Percentiles rank a stretch among this genome's conserved stretches.
Evolutionary conservation across 306 rosid species (phyloP).

Genomic region (Dalbergia cochinchinensis): DNA sequence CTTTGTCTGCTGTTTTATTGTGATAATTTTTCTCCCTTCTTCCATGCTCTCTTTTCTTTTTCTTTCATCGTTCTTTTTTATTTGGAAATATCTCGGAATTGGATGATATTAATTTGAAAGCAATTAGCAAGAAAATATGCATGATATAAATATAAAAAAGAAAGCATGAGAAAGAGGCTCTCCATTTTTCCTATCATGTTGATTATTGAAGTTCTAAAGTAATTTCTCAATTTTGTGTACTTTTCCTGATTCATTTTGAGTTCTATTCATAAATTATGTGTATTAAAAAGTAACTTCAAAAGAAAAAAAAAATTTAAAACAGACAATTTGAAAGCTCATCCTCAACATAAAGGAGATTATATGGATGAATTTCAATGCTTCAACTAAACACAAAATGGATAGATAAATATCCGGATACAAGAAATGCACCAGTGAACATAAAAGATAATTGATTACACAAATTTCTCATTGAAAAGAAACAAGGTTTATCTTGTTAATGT

Average conservation of each 20-base stretch:
- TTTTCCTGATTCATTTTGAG: constrained; percentile 27
- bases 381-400: not conserved
- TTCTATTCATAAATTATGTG: not conserved
- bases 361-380: not conserved
- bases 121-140: constrained; percentile 22
- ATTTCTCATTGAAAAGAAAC: constrained; percentile 11
- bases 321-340: constrained; percentile 25
- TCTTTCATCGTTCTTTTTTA: constrained; percentile 11
- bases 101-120: constrained; percentile 28
- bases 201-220: constrained; percentile 12
- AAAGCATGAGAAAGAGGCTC: not conserved
- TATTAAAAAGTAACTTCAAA: constrained; percentile 1
- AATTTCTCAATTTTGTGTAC: constrained; percentile 27
- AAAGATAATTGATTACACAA: not conserved
- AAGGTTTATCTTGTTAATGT: not conserved
- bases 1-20: constrained; percentile 32
- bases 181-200: not conserved
- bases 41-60: not conserved
- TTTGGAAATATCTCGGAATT: not conserved
- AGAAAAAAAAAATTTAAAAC: not conserved
- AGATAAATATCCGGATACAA: not conserved
- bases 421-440: not conserved
- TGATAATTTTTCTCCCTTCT: constrained; percentile 4
- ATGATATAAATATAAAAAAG: not conserved
- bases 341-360: not conserved